Evolutionary conservation across 305 asterid genomes (phyloP).

Genomic region (Fraxinus sp.): DNA sequence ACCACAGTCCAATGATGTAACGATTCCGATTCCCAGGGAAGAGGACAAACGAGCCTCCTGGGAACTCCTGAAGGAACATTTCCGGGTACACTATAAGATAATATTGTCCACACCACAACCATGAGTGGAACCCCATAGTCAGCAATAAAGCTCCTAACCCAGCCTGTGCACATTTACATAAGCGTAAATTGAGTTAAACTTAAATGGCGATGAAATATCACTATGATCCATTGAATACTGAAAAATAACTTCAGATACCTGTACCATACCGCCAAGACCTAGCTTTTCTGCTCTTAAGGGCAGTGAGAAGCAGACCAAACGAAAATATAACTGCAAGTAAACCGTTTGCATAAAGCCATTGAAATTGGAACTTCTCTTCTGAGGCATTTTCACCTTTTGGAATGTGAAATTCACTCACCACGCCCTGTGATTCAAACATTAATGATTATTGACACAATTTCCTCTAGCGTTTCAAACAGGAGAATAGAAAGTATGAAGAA

Average conservation of each 20-base stretch:
- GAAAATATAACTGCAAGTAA: conserved; percentile 71
- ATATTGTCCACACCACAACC: conserved; percentile 70
- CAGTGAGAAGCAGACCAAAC: conserved; percentile 60
- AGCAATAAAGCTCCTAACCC: conserved; percentile 69
- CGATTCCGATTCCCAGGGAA: conserved; percentile 71
- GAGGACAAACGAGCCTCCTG: conserved; percentile 76
- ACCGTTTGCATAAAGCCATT: conserved; percentile 87
- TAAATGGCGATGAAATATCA: not conserved
- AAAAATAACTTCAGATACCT: conserved; percentile 37
- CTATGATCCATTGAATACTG: not conserved
- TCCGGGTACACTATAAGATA: conserved; percentile 59
- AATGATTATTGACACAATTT: conserved; percentile 8
- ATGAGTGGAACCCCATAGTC: conserved; percentile 87
- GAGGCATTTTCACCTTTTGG: conserved; percentile 59
- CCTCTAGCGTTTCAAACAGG: conserved; percentile 8
- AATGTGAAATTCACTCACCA: conserved; percentile 61
- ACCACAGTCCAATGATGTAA: conserved; percentile 77
- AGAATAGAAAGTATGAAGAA: not conserved
- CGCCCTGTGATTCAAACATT: conserved; percentile 52
- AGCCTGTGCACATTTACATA: conserved; percentile 37
- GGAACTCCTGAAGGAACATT: conserved; percentile 72
- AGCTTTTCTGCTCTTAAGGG: conserved; percentile 72
- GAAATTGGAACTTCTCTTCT: conserved; percentile 57
- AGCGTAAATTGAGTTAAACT: not conserved
- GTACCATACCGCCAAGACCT: conserved; percentile 87